Evolutionary conservation across 768 basidiomycete species (phyloP), one percentile per base, ranked within the genome.

Genomic region (Hygrocybe punicea): DNA sequence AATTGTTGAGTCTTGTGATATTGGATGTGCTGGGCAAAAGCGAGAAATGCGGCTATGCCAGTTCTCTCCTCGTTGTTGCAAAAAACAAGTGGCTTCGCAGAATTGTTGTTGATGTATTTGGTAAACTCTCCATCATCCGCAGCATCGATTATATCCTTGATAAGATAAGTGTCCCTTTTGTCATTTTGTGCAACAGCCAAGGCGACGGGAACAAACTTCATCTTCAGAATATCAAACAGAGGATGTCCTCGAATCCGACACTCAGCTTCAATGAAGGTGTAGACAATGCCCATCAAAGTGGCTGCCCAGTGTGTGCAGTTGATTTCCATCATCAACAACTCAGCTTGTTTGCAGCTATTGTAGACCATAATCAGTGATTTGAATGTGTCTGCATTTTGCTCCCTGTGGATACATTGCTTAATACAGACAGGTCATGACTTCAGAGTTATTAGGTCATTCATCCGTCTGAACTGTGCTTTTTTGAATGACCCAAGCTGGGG

Each of bases 11-110:
- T 68, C 48, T 65, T 63, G 36, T 29, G 58, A 45, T 66, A 70
- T 45, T 70, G 69, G 6, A 67, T 56, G 53, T 68, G 69, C 45
- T 70, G 66, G 3, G 40, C 54, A 51, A 69, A 68, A 2, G 61
- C 56, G 19, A 68, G 62, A 37, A 68, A 68, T 61, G 36, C 1
- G 60, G 36, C 36, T 9, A 39, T 65, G 17, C 51, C 39, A 2
- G 57, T 40, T n/a, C 45, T 19, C 19, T 59, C 55, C 2, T 51
- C 49, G 3, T 60, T 48, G 4, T 51, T 19, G 5, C 35, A 7
- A 1, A 59, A 13, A 5, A 55, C 34, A 23, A 62, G 52, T 2
- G 63, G 61, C 14, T 53, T 34, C 2, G 62, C 58, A 19, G 54
- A 58, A 5, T 59, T 59, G 54, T 68, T 69, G 56, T 64, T 60